Evolutionary conservation across 352 stramenopile species (phyloP), one percentile per base, ranked within the genome.

Genomic region (Pythium sukuiense): DNA sequence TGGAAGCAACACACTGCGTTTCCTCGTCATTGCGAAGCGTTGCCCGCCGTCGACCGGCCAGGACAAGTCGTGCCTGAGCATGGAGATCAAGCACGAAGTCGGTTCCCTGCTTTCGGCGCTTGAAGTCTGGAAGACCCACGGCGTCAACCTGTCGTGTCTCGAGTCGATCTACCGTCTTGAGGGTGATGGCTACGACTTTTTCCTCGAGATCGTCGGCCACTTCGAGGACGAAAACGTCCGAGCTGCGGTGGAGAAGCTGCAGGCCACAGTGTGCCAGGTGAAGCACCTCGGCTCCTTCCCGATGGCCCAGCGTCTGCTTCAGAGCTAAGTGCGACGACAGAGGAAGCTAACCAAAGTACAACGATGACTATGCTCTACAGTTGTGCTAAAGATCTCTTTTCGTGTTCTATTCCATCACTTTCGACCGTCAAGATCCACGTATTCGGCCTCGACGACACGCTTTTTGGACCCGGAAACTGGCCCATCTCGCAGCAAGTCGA

Each of bases 41-140:
- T 90, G 74, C 48, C 79, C 76, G 37, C 77, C 80, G 12, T 70
- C 85, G 12, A 95, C 83, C 0, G 87, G 87, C 16, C 74, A 87
- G 27, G 87, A 95, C 73, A 95, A 95, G 69, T 89, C 87, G 32
- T 92, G 81, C 49, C 67, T 95, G 54, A 89, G 87, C 49, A 92
- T 95, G 84, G 79, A 81, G 59, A 87, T 96, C 54, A 90, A 87
- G 73, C 87, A 96, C 75, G 75, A 95, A 73, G 87, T 95, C n/a
- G 88, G 88, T 32, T 94, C 87, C 43, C 67, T 96, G 37, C 67
- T 96, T 14, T 84, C 63, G 43, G 83, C 87, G 6, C 69, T 96
- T 9, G 79, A 92, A 58, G 83, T 95, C 27, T 95, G 88, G 81
- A 95, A 96, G 71, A 65, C 68, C 11, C 83, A 93, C 57, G 70